Conservation (phyloP, 2,329 filamentous ascomycete genomes). For the Sphaceloma murrayae region DNA sequence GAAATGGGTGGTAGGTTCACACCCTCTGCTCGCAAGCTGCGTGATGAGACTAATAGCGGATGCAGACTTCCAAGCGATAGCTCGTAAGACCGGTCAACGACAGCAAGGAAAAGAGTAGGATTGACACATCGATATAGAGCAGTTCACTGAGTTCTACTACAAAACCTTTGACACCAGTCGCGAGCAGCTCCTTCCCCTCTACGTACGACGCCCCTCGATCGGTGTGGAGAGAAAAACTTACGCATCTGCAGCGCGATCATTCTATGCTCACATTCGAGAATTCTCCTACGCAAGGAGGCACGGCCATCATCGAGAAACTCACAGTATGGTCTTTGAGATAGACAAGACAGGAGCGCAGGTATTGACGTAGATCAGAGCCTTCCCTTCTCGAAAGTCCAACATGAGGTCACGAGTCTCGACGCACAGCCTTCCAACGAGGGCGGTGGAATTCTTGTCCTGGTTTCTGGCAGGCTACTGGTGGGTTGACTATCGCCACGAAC, state of each 20-base stretch:
- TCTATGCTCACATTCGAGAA: constrained; percentile 95
- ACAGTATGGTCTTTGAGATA: constrained; percentile 47
- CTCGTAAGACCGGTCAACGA: constrained; percentile 29
- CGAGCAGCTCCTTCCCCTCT: constrained; percentile 56
- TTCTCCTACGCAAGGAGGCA: constrained; percentile 52
- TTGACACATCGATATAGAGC: constrained; percentile 46
- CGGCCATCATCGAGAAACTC: constrained; percentile 69
- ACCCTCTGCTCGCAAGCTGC: not conserved
- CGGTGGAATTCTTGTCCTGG: constrained; percentile 71
- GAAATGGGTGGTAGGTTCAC: constrained; percentile 11
- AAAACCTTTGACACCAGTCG: constrained; percentile 71
- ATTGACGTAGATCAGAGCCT: constrained; percentile 46
- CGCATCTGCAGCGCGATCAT: constrained; percentile 52
- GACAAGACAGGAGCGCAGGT: constrained; percentile 75
- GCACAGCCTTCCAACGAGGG: constrained; percentile 63
- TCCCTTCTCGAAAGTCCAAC: constrained; percentile 72
- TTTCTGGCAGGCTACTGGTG: constrained; percentile 80
- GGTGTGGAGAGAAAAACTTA: constrained; percentile 7
- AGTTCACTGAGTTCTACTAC: constrained; percentile 91
- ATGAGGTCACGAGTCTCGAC: constrained; percentile 68
- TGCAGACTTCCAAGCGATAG: constrained; percentile 34
- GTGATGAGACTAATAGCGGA: constrained; percentile 2
- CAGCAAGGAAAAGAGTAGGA: no score
- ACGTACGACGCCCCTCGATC: constrained; percentile 50
- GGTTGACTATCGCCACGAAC: constrained; percentile 25